Conservation (phyloP, 257 asterid genomes). For the Solanum chilense region DNA sequence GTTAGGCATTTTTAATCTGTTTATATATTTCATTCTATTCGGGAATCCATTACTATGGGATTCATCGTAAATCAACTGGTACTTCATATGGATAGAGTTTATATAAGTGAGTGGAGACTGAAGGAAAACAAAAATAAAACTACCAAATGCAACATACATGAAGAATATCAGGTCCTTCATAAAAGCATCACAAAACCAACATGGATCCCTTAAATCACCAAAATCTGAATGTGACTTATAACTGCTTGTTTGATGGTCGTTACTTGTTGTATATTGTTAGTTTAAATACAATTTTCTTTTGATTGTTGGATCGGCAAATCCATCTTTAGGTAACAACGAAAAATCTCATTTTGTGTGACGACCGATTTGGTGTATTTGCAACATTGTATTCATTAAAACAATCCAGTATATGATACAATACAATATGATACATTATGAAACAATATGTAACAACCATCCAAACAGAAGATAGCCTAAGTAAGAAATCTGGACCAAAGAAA, state of each 20-base stretch:
- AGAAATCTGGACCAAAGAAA: not conserved
- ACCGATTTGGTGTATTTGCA: not conserved
- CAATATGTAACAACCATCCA: not conserved
- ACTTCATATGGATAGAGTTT: not conserved
- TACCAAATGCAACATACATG: not conserved
- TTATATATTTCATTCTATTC: not conserved
- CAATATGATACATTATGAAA: not conserved
- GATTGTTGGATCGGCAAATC: not conserved
- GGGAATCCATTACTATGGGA: not conserved
- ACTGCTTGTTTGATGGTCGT: not conserved
- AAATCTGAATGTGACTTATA: not conserved
- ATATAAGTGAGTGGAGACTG: not conserved
- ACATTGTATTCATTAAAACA: not conserved
- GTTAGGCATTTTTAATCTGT: not conserved
- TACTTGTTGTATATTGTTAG: not conserved
- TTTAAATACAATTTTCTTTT: not conserved
- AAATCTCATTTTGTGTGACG: not conserved
- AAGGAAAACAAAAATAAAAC: not conserved
- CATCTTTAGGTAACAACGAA: not conserved
- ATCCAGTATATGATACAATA: not conserved
- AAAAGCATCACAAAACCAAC: not conserved
- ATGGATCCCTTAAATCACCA: not conserved
- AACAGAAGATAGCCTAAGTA: not conserved
- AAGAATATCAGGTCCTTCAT: not conserved
- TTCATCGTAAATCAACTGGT: not conserved